Evolutionary conservation across 1,139 yeast genomes (phyloP).

Genomic region (Kodamaea plutei): DNA sequence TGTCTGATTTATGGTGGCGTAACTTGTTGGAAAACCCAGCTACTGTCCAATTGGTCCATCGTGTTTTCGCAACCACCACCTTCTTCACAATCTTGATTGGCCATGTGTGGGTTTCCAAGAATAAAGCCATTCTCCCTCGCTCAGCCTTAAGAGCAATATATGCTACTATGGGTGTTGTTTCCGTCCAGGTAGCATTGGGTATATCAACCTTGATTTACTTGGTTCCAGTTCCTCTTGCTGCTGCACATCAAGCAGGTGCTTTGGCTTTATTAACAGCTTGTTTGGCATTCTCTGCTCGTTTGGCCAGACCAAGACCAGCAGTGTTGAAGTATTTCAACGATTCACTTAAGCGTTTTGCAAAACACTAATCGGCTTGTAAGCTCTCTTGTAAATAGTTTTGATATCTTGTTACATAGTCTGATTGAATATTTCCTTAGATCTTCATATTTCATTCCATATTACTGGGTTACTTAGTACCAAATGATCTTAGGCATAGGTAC

Average conservation of each 20-base stretch:
- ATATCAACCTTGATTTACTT: conserved; percentile 78
- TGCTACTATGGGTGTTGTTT: conserved; percentile 73
- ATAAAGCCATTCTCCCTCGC: conserved; percentile 60
- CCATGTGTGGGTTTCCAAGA: conserved; percentile 57
- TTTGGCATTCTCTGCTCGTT: conserved; percentile 62
- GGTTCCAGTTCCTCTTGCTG: conserved; percentile 91
- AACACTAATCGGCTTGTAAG: too few species aligned
- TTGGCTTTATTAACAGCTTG: conserved; percentile 80
- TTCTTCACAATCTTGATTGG: conserved; percentile 66
- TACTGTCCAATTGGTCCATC: conserved; percentile 89
- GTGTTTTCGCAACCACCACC: conserved; percentile 79
- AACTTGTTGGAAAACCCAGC: conserved; percentile 93
- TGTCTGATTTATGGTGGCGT: conserved; percentile 83
- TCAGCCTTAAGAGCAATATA: conserved; percentile 52
- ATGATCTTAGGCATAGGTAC: too few species aligned
- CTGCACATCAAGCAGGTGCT: conserved; percentile 97
- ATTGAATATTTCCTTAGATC: too few species aligned
- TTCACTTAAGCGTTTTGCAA: too few species aligned
- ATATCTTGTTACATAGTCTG: too few species aligned
- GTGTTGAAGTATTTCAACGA: too few species aligned
- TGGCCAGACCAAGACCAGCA: conserved; percentile 65
- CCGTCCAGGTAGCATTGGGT: conserved; percentile 82
- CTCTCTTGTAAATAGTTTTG: too few species aligned
- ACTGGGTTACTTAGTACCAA: too few species aligned
- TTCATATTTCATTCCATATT: too few species aligned